These are phyloP conservation scores for Hyaloscypha finlandica DNA, from an alignment of 495 filamentous ascomycete genomes.

Conservation along the genomic window DNA sequence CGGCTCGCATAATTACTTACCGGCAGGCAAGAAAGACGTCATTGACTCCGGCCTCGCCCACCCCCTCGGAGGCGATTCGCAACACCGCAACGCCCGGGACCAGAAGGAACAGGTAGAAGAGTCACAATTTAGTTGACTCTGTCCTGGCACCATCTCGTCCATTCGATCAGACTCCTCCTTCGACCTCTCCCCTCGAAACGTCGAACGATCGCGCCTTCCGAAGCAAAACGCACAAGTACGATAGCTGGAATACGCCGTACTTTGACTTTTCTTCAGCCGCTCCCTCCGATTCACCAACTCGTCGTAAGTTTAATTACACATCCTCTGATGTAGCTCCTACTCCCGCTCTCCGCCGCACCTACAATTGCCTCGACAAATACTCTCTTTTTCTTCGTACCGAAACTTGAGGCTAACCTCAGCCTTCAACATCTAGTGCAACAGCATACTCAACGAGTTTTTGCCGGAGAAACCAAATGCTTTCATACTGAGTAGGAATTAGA, in stretches of 20 bases:
- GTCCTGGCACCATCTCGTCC: constrained; percentile 29
- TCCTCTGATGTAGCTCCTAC: constrained; percentile 13
- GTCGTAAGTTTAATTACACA: constrained; percentile 28
- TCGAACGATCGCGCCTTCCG: constrained; percentile 12
- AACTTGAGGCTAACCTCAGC: constrained; percentile 18
- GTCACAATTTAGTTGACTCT: constrained; percentile 20
- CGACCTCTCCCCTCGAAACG: not conserved
- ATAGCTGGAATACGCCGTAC: constrained; percentile 35
- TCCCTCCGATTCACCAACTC: constrained; percentile 4
- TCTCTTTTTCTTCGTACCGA: not conserved
- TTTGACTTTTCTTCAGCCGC: constrained; percentile 20
- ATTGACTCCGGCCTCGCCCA: not conserved
- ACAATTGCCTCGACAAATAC: constrained; percentile 4
- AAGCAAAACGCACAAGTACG: constrained; percentile 18
- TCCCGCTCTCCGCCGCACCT: constrained; percentile 6
- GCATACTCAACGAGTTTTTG: not conserved
- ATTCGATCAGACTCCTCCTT: constrained; percentile 4
- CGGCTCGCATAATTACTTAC: constrained; percentile 2
- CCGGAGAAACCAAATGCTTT: constrained; percentile 14
- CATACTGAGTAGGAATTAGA: constrained; percentile 23
- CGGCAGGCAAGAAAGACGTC: not conserved
- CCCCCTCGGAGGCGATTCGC: not conserved
- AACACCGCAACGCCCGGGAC: constrained; percentile 10
- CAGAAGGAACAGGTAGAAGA: constrained; percentile 31
- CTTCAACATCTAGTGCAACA: constrained; percentile 17